Evolutionary conservation across 192 early-diverging fungal species (phyloP).

Genomic region (Umbelopsis vinacea): DNA sequence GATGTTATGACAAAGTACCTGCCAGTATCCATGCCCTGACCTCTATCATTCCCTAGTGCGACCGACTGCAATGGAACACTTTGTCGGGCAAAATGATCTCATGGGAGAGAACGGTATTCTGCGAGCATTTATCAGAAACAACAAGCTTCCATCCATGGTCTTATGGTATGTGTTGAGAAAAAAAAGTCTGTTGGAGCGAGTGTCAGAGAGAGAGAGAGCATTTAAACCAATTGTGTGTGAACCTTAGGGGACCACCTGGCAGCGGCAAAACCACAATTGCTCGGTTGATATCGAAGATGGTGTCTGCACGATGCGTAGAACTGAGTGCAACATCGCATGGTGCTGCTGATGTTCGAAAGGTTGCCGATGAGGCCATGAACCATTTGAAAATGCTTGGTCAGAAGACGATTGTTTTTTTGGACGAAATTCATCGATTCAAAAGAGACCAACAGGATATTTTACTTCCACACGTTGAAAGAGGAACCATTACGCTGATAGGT

Average conservation of each 20-base stretch:
- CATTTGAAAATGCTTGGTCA: conserved; percentile 56
- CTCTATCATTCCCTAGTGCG: conserved; percentile 39
- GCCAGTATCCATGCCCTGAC: background rate
- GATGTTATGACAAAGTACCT: no score
- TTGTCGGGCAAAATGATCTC: conserved; percentile 74
- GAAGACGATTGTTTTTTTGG: conserved; percentile 79
- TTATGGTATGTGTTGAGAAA: conserved; percentile 64
- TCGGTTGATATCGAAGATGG: conserved; percentile 53
- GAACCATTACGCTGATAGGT: conserved; percentile 69
- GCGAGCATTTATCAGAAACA: conserved; percentile 64
- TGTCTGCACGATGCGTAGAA: conserved; percentile 53
- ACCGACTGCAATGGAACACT: conserved; percentile 62
- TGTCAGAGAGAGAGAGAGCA: conserved; percentile 4
- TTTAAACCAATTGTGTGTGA: background rate
- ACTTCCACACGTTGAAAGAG: conserved; percentile 78
- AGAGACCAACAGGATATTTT: conserved; percentile 90
- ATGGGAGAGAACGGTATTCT: conserved; percentile 70
- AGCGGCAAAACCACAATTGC: conserved; percentile 44
- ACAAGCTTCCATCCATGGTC: conserved; percentile 76
- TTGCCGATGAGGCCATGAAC: conserved; percentile 71
- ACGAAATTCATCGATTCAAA: conserved; percentile 91
- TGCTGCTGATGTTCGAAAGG: conserved; percentile 66
- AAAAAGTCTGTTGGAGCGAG: conserved; percentile 45
- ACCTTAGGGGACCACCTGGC: conserved; percentile 37
- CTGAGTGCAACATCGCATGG: conserved; percentile 59